Evolutionary conservation across 495 filamentous ascomycete species (phyloP).

Genomic region (Penicillium macrosclerotiorum): DNA sequence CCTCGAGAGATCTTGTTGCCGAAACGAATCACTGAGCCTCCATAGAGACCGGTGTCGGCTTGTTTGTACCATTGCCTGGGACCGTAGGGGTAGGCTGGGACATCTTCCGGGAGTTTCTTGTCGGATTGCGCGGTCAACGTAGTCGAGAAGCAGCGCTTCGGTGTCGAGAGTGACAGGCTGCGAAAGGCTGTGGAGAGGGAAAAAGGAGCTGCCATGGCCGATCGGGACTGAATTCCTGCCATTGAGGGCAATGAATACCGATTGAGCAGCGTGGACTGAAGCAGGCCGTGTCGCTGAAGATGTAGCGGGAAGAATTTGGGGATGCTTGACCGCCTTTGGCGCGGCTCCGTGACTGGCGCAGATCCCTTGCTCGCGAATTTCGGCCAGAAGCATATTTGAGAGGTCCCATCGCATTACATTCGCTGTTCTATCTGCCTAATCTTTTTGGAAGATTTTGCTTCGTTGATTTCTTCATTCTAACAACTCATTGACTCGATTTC

Average conservation of each 20-base stretch:
- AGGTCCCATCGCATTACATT: constrained; percentile 15
- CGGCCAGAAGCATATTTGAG: constrained; percentile 28
- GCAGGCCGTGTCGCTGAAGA: constrained; percentile 3
- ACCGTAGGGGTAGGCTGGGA: constrained; percentile 84
- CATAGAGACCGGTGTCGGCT: constrained; percentile 84
- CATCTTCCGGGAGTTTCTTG: constrained; percentile 36
- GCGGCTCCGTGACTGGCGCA: constrained; percentile 29
- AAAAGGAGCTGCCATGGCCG: constrained; percentile 34
- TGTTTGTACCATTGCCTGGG: constrained; percentile 80
- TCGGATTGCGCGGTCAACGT: constrained; percentile 34
- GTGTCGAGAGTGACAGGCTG: constrained; percentile 37
- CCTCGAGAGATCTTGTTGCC: constrained; percentile 84
- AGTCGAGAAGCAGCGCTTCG: constrained; percentile 45
- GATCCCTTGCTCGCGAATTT: constrained; percentile 41
- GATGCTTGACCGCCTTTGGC: constrained; percentile 39
- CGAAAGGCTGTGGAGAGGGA: constrained; percentile 44
- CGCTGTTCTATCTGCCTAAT: constrained; percentile 12
- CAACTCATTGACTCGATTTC: constrained; percentile 3
- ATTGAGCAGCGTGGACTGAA: constrained; percentile 2
- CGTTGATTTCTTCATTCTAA: not conserved
- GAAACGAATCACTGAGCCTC: constrained; percentile 71
- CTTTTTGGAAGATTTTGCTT: constrained; percentile 9
- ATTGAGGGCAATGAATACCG: constrained; percentile 16
- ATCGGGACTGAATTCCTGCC: constrained; percentile 32
- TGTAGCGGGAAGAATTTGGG: constrained; percentile 39